Percentiles rank a stretch among this genome's conserved stretches.
phyloP scores from a whole-genome alignment of 2,329 filamentous ascomycete species.

The Chrysoporthe deuterocubensis region DNA sequence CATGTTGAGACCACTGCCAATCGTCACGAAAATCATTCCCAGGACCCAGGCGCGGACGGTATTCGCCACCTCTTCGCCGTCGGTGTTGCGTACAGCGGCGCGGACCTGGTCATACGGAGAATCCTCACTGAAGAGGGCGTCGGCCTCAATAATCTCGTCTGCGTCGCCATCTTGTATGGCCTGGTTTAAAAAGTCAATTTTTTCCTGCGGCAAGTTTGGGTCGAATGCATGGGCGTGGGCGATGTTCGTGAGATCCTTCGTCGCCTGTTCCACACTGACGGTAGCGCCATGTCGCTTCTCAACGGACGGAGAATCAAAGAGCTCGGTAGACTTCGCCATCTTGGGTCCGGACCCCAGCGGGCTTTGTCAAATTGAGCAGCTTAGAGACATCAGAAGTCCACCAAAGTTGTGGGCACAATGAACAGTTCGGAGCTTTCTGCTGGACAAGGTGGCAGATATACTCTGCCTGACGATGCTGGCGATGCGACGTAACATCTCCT shows the following conservation, averaged over 20 bases:
- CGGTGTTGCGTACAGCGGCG: conserved; percentile 49
- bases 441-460: not conserved
- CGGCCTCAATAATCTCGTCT: conserved; percentile 38
- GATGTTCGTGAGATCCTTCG: conserved; percentile 36
- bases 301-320: not conserved
- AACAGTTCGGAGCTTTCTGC: not conserved
- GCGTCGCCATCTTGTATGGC: conserved; percentile 38
- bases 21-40: conserved; percentile 48
- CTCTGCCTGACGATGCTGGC: not conserved
- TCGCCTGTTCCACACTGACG: conserved; percentile 22
- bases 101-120: conserved; percentile 48
- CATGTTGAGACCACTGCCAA: conserved; percentile 46
- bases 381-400: not conserved
- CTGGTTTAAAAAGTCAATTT: conserved; percentile 38
- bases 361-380: not conserved
- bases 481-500: conserved; percentile 11
- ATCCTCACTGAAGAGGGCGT: conserved; percentile 40
- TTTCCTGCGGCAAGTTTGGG: conserved; percentile 40
- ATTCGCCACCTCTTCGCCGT: conserved; percentile 47
- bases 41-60: conserved; percentile 51
- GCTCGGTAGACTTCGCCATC: conserved; percentile 8
- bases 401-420: not conserved
- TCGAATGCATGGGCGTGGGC: conserved; percentile 41
- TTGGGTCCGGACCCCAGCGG: not conserved
- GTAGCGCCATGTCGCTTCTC: conserved; percentile 17